Percentiles rank a stretch among this genome's conserved stretches.
These are phyloP conservation scores for Ajuga reptans DNA, from an alignment of 305 asterid species.

Conservation along the genomic window DNA sequence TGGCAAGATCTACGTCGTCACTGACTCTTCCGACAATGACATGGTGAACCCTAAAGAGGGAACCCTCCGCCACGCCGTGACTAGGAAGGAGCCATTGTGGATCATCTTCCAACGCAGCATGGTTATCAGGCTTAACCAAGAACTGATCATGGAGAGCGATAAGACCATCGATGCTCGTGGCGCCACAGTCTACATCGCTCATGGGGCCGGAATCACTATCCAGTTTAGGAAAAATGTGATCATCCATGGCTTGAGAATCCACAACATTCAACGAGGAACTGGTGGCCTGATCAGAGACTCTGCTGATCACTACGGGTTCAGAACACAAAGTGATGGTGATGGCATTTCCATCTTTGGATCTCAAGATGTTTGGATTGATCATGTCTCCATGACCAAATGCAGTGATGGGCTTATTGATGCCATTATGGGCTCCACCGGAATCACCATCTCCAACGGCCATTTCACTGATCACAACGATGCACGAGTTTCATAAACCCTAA, in stretches of 20 bases:
- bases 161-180: slow-evolving; percentile 76
- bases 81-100: slow-evolving; percentile 63
- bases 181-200: slow-evolving; percentile 37
- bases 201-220: slow-evolving; percentile 54
- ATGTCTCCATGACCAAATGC: slow-evolving; percentile 51
- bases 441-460: slow-evolving; percentile 59
- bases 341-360: slow-evolving; percentile 57
- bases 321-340: slow-evolving; percentile 59
- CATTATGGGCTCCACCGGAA: slow-evolving; percentile 46
- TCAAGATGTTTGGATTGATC: slow-evolving; percentile 58
- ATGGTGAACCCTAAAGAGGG: slow-evolving; percentile 50
- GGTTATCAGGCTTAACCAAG: slow-evolving; percentile 48
- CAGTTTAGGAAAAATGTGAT: slow-evolving; percentile 49
- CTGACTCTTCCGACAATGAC: slow-evolving; percentile 42
- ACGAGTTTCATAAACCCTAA: not conserved
- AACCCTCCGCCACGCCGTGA: slow-evolving; percentile 65
- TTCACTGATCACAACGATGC: slow-evolving; percentile 71
- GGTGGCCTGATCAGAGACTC: slow-evolving; percentile 55
- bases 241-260: slow-evolving; percentile 50
- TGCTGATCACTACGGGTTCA: slow-evolving; percentile 36
- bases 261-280: slow-evolving; percentile 29
- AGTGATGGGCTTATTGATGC: slow-evolving; percentile 55
- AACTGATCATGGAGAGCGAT: slow-evolving; percentile 42
- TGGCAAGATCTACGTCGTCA: slow-evolving; percentile 44
- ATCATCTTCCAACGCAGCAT: slow-evolving; percentile 45